phyloP scores from a whole-genome alignment of 345 rosid genomes.

The Hibiscus trionum region DNA sequence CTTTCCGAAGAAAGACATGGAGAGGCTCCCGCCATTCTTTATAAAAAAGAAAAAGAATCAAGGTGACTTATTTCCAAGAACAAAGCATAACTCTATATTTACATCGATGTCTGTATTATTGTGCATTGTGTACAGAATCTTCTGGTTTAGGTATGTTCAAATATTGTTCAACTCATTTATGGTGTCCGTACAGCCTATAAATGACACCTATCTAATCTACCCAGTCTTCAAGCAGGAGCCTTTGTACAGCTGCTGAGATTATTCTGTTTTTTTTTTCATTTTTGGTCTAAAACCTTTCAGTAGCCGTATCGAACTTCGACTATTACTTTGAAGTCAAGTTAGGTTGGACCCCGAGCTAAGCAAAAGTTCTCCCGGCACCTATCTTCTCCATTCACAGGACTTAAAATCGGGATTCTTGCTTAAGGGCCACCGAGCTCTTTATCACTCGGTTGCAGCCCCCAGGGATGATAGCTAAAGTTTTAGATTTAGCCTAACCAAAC shows the following conservation, averaged over 20 bases:
- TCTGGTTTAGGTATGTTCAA: slow-evolving; percentile 15
- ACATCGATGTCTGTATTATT: slow-evolving; percentile 16
- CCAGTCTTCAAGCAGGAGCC: not conserved
- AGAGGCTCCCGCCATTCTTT: slow-evolving; percentile 59
- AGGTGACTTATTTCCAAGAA: slow-evolving; percentile 18
- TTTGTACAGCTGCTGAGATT: not conserved
- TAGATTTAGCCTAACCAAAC: not conserved
- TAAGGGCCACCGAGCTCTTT: not conserved
- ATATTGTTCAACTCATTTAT: slow-evolving; percentile 9
- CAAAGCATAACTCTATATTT: slow-evolving; percentile 13
- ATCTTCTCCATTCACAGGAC: too few species aligned
- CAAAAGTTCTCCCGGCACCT: too few species aligned
- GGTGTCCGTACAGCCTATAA: slow-evolving; percentile 5
- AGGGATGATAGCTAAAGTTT: not conserved
- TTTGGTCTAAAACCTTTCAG: not conserved
- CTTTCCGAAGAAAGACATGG: slow-evolving; percentile 62
- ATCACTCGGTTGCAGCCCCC: not conserved
- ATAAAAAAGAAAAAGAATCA: slow-evolving; percentile 21
- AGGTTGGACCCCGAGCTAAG: too few species aligned
- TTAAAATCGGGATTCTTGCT: not conserved
- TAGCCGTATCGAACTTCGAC: not conserved
- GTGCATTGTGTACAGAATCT: slow-evolving; percentile 27
- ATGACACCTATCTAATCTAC: not conserved
- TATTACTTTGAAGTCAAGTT: not conserved
- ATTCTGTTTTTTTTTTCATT: not conserved